Evolutionary conservation across 192 early-diverging fungal species (phyloP).

Genomic region (Coemansia sp.): DNA sequence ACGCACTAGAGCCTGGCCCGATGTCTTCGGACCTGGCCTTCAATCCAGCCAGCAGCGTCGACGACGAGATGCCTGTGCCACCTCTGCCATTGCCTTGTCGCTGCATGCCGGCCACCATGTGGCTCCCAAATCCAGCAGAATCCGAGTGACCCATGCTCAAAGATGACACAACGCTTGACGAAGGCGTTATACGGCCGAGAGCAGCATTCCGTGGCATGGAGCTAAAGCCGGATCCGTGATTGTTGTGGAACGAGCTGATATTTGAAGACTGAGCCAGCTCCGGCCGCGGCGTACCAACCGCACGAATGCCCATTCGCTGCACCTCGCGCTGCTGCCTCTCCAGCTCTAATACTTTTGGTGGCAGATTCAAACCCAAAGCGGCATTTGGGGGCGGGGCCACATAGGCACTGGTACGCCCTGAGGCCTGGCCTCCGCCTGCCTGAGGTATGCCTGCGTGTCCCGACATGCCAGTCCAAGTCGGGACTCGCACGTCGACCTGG

Average conservation of each 20-base stretch:
- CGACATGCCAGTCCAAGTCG: constrained; percentile 89
- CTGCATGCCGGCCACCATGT: constrained; percentile 12
- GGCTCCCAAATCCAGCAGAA: constrained; percentile 7
- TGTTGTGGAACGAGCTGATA: background rate
- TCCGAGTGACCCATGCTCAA: constrained; percentile 8
- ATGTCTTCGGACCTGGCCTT: constrained; percentile 13
- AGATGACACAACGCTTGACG: constrained; percentile 15
- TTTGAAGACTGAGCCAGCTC: background rate
- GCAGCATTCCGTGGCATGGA: constrained; percentile 5
- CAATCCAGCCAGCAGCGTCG: constrained; percentile 20
- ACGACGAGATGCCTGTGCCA: constrained; percentile 8
- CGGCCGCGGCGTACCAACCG: constrained; percentile 19
- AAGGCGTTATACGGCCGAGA: constrained; percentile 1
- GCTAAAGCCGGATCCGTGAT: background rate
- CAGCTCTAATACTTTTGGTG: constrained; percentile 1
- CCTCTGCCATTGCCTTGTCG: background rate
- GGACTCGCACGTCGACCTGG: constrained; percentile 61
- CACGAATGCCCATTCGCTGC: constrained; percentile 4
- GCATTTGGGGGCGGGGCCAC: constrained; percentile 42
- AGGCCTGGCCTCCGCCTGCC: no score
- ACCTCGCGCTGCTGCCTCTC: constrained; percentile 7
- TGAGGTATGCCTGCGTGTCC: constrained; percentile 56
- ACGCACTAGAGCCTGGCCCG: background rate
- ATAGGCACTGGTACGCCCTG: no score
- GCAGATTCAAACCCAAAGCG: constrained; percentile 16